Percentiles rank a stretch among this genome's conserved stretches.
Evolutionary conservation across 2,329 filamentous ascomycete genomes (phyloP).

Genomic region (Ophiostoma pallidulum): DNA sequence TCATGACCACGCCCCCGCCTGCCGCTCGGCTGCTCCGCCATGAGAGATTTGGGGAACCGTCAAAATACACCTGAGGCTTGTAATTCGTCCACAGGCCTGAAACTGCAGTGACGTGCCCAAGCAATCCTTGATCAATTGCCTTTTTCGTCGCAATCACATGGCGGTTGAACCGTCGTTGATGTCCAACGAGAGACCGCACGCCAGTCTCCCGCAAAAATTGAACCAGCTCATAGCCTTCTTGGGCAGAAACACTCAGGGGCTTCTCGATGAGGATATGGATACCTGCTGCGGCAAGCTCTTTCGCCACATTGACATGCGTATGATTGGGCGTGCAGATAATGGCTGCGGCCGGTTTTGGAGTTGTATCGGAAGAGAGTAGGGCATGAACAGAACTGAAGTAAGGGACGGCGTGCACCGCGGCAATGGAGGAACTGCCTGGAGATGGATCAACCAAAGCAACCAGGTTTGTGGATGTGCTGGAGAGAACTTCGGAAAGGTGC

Average conservation of each 20-base stretch:
- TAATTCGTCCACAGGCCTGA: conserved; percentile 44
- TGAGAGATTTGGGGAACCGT: conserved; percentile 36
- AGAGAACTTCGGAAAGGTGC: neutral
- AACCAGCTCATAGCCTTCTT: conserved; percentile 23
- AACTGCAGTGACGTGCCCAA: conserved; percentile 32
- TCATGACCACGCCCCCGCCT: conserved; percentile 42
- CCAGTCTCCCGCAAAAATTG: conserved; percentile 14
- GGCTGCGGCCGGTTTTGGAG: neutral
- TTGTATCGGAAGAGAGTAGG: too few species aligned
- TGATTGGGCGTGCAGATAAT: conserved; percentile 42
- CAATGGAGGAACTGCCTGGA: neutral
- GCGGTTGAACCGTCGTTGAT: conserved; percentile 51
- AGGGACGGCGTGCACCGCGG: neutral
- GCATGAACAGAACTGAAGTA: too few species aligned
- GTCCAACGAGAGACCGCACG: conserved; percentile 36
- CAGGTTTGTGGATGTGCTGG: conserved; percentile 22
- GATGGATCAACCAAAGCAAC: conserved; percentile 14
- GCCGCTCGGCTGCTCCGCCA: conserved; percentile 20
- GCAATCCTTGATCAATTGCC: conserved; percentile 26
- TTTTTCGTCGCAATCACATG: conserved; percentile 42
- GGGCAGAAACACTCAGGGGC: conserved; percentile 37
- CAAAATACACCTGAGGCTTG: conserved; percentile 44
- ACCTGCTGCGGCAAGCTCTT: conserved; percentile 35
- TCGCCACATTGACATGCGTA: conserved; percentile 43
- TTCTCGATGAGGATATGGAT: conserved; percentile 51